Base-by-base conservation (phyloP, 441 rosid genomes). In the Gossypium schwendimanii region DNA sequence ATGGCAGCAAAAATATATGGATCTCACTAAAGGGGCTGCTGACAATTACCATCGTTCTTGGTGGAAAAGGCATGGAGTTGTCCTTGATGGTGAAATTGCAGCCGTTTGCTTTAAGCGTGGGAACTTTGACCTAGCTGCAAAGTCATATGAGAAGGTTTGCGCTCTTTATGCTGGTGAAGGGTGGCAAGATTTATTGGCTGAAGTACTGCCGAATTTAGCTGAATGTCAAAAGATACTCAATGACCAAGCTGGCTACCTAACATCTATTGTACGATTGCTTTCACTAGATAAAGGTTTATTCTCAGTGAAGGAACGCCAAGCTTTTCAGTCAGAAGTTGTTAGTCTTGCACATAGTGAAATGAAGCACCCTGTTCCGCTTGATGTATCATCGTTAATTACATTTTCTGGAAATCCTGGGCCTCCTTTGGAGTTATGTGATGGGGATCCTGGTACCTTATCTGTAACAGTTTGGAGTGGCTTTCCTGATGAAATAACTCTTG, bases 21-120 rank as follows among this genome's bases (percentile, higher is more conserved):
- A 82, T 75, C 87, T 93, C 65, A 91, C 96, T 54, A 93, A 90
- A 89, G 99, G 97, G 77, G 99, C 99, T 77, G 98, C 99, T 31
- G 88, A 90, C 67, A 93, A 96, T 77, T 96, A 89, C 84, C 97
- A 96, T 86, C 90, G 75, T 63, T 96, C 98, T 69, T 96, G 97
- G 97, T 96, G 99, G 99, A 93, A 90, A 88, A 87, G 99, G 80
- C 98, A 96, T 82, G 98, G 98, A 60, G 98, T 96, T 76, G 90
- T 90, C 77, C 98, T 93, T 73, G 98, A 96, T 81, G 99, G 98
- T 76, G 99, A 96, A 86, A 91, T 93, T 69, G 99, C 98, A 68
- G 93, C 98, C 71, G 91, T 93, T 81, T 89, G 93, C 85, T 93
- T 96, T 84, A 84, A 87, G 88, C 88, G 80, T 81, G 90, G 93